Base-by-base conservation (phyloP, 2,329 filamentous ascomycete species). In the Septoria petroselini region DNA sequence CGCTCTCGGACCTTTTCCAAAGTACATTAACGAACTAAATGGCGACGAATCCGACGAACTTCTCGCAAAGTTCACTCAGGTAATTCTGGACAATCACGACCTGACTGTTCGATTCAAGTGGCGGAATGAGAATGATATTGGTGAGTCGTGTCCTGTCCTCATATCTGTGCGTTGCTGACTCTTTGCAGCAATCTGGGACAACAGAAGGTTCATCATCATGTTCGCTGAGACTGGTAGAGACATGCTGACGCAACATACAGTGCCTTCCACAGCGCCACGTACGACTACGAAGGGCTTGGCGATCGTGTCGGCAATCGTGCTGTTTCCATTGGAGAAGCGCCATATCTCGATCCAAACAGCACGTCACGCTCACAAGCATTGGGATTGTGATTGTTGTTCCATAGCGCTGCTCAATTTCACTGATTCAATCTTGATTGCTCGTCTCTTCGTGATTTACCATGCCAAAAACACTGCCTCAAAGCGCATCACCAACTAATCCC, bases 161-260 rank as follows among this genome's bases (percentile, higher is more conserved):
- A 40, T 21, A 9, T 8, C 14, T 21, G 8, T 5, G n/a, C 15
- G 5, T 5, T 7, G 37, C 37, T 53, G 72, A 76, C 57, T 65
- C 75, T 58, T 40, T 15, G 12, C 21, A 40, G 61, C 71, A 70
- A 82, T 86, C 55, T 86, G 83, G 83, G 83, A 86, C 61, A 86
- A 86, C 52, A 69, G 80, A 5, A 47, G 23, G 34, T n/a, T n/a
- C n/a, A n/a, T 41, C 18, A 6, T 29, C 15, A 41, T 31, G 1
- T 30, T 39, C 11, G 15, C 7, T 3, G 14, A 25, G n/a, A 14
- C n/a, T 12, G 14, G 21, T n/a, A 17, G 9, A 40, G 77, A 81
- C 1, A 81, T 85, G 56, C 86, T 83, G 83, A 82, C 85, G 14
- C 8, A 61, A 85, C 85, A 52, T 69, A 79, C 4, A 77, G 75